These are phyloP conservation scores for Cercospora janseana DNA, from an alignment of 2,329 filamentous ascomycete genomes.

Conservation along the genomic window DNA sequence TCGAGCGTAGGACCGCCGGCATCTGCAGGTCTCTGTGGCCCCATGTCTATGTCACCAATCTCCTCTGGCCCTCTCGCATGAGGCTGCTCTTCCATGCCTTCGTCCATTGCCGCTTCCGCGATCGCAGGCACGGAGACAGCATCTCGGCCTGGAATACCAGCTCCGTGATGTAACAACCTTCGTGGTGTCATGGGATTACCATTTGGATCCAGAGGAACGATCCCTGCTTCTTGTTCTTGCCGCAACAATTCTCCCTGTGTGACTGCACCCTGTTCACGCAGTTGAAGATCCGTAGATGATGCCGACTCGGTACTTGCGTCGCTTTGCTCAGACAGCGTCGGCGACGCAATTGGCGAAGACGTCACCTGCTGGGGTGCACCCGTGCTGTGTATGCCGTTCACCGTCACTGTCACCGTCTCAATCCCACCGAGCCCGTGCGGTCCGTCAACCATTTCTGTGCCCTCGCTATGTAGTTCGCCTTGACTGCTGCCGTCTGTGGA, in stretches of 20 bases:
- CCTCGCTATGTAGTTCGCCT: conserved; percentile 65
- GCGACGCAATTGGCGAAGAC: conserved; percentile 29
- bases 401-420: conserved; percentile 74
- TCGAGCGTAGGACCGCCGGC: conserved; percentile 33
- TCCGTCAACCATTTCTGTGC: conserved; percentile 76
- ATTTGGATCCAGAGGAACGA: conserved; percentile 57
- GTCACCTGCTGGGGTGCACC: conserved; percentile 25
- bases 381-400: conserved; percentile 57
- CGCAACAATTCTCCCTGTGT: conserved; percentile 81
- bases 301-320: conserved; percentile 39
- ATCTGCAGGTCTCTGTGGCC: conserved; percentile 57
- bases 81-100: conserved; percentile 52
- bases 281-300: conserved; percentile 34
- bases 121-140: conserved; percentile 23
- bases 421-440: conserved; percentile 76
- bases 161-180: conserved; percentile 27
- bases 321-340: conserved; percentile 35
- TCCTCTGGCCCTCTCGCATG: conserved; percentile 82
- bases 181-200: conserved; percentile 34
- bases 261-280: conserved; percentile 54
- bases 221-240: conserved; percentile 81
- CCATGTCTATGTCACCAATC: conserved; percentile 83
- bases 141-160: conserved; percentile 28
- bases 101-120: conserved; percentile 39
- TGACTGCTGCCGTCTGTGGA: conserved; percentile 32